Evolutionary conservation across 306 rosid genomes (phyloP), one percentile per base, ranked within the genome.

Genomic region (Dalbergia cultrata): DNA sequence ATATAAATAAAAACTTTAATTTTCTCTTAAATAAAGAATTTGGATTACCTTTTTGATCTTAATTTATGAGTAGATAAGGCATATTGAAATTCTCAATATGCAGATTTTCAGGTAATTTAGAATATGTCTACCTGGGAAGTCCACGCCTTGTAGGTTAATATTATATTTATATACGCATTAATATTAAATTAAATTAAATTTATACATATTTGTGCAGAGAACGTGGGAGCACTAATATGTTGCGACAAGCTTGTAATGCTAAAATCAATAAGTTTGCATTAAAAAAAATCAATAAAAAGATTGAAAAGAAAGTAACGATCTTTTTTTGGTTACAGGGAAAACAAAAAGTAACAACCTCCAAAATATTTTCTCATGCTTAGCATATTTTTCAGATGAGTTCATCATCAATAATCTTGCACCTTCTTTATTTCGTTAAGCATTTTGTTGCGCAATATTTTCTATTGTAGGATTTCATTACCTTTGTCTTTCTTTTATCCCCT

Each of bases 41-140:
- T 77, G 56, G 44, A 37, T 11, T 57, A 4, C 60, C 56, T 12
- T 57, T 67, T 57, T 45, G 4, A 76, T 41, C 49, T 9, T 69
- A 58, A 58, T 68, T 58, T 67, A 39, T 53, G 9, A 33, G 34
- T 4, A 61, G 70, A 75, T 45, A 75, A 75, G 10, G 18, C 8
- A 17, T 65, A 17, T 13, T 65, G 56, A 35, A 21, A 49, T 52
- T 72, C 19, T 6, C 53, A 2, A 9, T 37, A 8, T 16, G 70
- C 70, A 43, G 70, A 44, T 56, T 78, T 58, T 68, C 50, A 16
- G 35, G 61, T 22, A 47, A 21, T 78, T 66, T 68, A 26, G 31
- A 44, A 68, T 44, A 70, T 68, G 58, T 69, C 39, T 69, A 9
- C 77, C 60, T 5, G 18, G 14, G 57, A 22, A 53, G 44, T 65